Percentiles rank a stretch among this genome's conserved stretches.
Evolutionary conservation across 2,329 filamentous ascomycete genomes (phyloP).

Genomic region (Ambrosiella beaveri): DNA sequence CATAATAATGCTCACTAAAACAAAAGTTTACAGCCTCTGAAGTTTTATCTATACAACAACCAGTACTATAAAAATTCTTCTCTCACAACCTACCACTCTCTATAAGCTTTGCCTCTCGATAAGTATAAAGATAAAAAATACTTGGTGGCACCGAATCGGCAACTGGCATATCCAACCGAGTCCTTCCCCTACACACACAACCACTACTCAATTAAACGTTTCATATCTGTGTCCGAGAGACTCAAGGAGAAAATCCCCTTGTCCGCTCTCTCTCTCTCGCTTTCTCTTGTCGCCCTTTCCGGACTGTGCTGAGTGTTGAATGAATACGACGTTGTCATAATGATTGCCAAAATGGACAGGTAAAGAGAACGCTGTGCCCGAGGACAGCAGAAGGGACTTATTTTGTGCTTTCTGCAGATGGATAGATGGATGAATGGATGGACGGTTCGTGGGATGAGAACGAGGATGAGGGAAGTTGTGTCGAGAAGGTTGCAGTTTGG

Average conservation of each 20-base stretch:
- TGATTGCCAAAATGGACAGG: too few relatives aligned
- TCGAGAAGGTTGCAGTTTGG: too few relatives aligned
- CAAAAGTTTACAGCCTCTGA: too few relatives aligned
- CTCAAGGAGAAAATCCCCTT: neutral
- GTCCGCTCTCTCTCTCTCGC: neutral
- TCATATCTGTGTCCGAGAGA: neutral
- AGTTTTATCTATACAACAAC: too few relatives aligned
- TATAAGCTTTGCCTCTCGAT: too few relatives aligned
- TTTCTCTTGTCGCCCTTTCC: neutral
- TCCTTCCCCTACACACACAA: neutral
- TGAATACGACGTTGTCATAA: neutral
- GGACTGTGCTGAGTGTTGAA: neutral
- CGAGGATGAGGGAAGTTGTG: too few relatives aligned
- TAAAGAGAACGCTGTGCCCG: neutral
- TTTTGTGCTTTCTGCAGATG: neutral
- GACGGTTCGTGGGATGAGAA: neutral
- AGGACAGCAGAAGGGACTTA: neutral
- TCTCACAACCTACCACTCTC: too few relatives aligned
- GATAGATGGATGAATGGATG: neutral
- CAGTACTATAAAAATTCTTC: too few relatives aligned
- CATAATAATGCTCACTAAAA: too few relatives aligned
- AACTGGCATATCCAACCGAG: too few relatives aligned
- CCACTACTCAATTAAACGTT: neutral
- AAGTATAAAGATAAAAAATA: too few relatives aligned
- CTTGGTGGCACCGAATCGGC: too few relatives aligned